Evolutionary conservation across 2,329 filamentous ascomycete species (phyloP), one percentile per base, ranked within the genome.

Genomic region (Ophiostoma perfectum): DNA sequence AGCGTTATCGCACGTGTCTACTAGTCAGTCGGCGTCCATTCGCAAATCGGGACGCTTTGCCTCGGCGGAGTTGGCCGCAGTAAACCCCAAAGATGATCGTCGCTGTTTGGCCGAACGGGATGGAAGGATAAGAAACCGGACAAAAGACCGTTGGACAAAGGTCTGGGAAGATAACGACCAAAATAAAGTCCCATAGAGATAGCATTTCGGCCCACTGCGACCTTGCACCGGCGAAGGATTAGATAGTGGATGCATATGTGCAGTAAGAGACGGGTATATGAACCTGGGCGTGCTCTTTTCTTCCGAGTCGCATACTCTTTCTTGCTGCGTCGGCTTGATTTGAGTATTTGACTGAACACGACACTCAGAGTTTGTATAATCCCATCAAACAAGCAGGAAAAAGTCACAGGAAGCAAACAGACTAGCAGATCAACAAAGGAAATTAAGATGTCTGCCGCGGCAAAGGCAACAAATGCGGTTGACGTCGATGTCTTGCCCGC

Each of bases 151-250:
- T 55, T 55, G 49, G n/a, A 55, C 49, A 36, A 55, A 55, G 4
- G 11, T 4, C 27, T 58, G 7, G 27, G 16, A 36, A 60, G 55
- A 60, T 60, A 60, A 60, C 55, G 55, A 38, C 49, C 3, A 39
- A 38, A 58, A 27, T 27, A 38, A 36, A 58, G 52, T 58, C 36
- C 52, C 4, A 60, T 55, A 39, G 8, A 60, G 55, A 60, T 60
- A 60, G 55, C 55, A 60, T 38, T 60, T 60, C 55, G 55, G 55
- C 55, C 49, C 27, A 60, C 27, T 60, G 55, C 18, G 36, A 60
- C 55, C 49, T 18, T 39, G 7, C 7, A 55, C 8, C 55, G 55
- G 55, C 27, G 8, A 55, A 27, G 5, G 47, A 11, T 55, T 12
- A 60, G 27, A 60, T 60, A 38, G 55, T 38, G 27, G 52, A 58